Percentiles rank a stretch among this genome's conserved stretches.
phyloP scores from a whole-genome alignment of 2,329 filamentous ascomycete genomes.

The Leptodontidium sp. region DNA sequence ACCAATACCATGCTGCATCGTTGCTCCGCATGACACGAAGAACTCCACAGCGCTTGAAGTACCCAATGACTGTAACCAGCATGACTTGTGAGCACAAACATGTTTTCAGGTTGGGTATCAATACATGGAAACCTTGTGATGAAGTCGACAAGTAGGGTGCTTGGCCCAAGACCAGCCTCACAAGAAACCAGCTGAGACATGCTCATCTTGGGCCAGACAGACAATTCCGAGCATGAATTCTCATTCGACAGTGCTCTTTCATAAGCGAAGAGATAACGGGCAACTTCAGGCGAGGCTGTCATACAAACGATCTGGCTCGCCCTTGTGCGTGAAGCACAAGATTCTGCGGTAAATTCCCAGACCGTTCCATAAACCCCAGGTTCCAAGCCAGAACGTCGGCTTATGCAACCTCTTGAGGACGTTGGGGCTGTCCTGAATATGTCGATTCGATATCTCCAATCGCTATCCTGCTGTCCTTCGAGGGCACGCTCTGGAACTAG shows the following conservation, averaged over 20 bases:
- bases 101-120: not conserved
- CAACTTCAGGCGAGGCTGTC: conserved; percentile 3
- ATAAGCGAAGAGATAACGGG: not conserved
- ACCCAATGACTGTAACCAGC: not conserved
- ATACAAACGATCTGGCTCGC: not conserved
- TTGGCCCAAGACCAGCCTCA: not conserved
- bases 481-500: not conserved
- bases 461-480: not conserved
- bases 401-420: not conserved
- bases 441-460: no score
- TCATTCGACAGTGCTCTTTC: not conserved
- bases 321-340: not conserved
- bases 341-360: no score
- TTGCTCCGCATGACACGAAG: conserved; percentile 2
- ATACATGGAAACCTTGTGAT: not conserved
- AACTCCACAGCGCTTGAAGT: not conserved
- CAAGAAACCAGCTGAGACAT: not conserved
- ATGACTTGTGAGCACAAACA: not conserved
- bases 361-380: not conserved
- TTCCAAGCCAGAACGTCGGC: not conserved
- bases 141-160: not conserved
- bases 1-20: not conserved
- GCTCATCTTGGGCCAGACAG: not conserved
- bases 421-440: no score
- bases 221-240: not conserved